Conservation (phyloP, 257 asterid genomes). For the Lycium ferocissimum region DNA sequence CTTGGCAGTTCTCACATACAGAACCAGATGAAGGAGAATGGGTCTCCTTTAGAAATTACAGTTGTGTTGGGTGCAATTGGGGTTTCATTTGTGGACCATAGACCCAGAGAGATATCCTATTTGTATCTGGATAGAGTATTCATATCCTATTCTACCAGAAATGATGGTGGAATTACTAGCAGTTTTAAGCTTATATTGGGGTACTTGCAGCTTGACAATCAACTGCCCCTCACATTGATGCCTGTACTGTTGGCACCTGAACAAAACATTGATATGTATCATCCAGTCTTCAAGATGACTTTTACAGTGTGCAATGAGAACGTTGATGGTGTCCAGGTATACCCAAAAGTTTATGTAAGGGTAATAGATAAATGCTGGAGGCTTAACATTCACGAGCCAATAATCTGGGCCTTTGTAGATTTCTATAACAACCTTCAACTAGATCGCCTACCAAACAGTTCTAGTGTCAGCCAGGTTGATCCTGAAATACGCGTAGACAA, state of each 20-base stretch:
- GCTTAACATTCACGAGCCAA: slow-evolving; percentile 92
- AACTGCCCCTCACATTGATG: slow-evolving; percentile 90
- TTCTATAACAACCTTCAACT: slow-evolving; percentile 81
- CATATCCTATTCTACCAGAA: slow-evolving; percentile 86
- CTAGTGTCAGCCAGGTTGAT: slow-evolving; percentile 90
- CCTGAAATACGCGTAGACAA: slow-evolving; percentile 97
- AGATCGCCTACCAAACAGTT: slow-evolving; percentile 74
- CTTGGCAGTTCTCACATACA: slow-evolving; percentile 60
- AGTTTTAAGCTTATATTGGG: slow-evolving; percentile 95
- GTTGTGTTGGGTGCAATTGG: slow-evolving; percentile 91
- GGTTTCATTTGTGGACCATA: slow-evolving; percentile 83
- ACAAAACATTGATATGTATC: slow-evolving; percentile 70
- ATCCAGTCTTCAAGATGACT: slow-evolving; percentile 96
- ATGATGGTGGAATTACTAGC: slow-evolving; percentile 96
- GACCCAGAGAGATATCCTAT: slow-evolving; percentile 90
- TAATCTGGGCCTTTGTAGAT: slow-evolving; percentile 93
- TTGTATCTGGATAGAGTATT: slow-evolving; percentile 87
- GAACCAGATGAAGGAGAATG: slow-evolving; percentile 65
- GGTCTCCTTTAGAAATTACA: slow-evolving; percentile 81
- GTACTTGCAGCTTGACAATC: slow-evolving; percentile 93
- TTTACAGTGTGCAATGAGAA: slow-evolving; percentile 74
- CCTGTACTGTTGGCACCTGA: slow-evolving; percentile 97
- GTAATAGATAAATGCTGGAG: slow-evolving; percentile 89
- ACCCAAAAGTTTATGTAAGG: slow-evolving; percentile 83
- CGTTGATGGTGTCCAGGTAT: slow-evolving; percentile 85